These are phyloP conservation scores for Cladophialophora immunda DNA, from an alignment of 2,329 filamentous ascomycete genomes.

Conservation along the genomic window DNA sequence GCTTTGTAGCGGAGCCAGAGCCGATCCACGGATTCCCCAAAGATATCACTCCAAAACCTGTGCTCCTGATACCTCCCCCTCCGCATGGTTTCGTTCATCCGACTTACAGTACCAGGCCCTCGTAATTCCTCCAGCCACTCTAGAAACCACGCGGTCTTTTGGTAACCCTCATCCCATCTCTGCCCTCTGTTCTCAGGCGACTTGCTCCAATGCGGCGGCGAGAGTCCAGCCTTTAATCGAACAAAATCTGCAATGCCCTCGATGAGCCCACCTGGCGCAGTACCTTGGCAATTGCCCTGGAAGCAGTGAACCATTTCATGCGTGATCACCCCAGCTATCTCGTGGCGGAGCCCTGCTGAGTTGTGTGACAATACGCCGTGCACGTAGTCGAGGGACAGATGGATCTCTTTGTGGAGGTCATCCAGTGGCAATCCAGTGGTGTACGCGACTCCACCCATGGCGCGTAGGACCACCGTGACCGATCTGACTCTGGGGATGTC, in stretches of 20 bases:
- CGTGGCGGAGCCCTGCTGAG: constrained; percentile 46
- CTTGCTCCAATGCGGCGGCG: constrained; percentile 83
- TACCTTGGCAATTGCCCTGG: constrained; percentile 74
- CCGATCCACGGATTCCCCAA: constrained; percentile 70
- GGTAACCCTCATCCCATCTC: constrained; percentile 89
- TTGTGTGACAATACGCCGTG: constrained; percentile 30
- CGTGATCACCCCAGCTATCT: constrained; percentile 83
- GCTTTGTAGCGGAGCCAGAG: constrained; percentile 78
- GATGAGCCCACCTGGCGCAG: constrained; percentile 76
- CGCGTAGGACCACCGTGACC: constrained; percentile 80
- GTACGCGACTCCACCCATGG: constrained; percentile 87
- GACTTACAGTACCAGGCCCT: constrained; percentile 66
- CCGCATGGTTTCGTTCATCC: constrained; percentile 73
- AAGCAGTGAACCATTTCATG: constrained; percentile 97
- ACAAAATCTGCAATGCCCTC: constrained; percentile 97
- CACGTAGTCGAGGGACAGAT: constrained; percentile 83
- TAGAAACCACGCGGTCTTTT: constrained; percentile 90
- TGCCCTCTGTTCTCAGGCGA: constrained; percentile 57
- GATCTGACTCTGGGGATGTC: constrained; percentile 71
- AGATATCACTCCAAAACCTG: constrained; percentile 72
- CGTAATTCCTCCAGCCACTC: constrained; percentile 80
- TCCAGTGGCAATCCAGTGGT: constrained; percentile 83
- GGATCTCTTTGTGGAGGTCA: constrained; percentile 89
- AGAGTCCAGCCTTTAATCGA: constrained; percentile 74
- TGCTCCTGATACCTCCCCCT: constrained; percentile 70